Evolutionary conservation across 108 stramenopile genomes (phyloP), one percentile per base, ranked within the genome.

Genomic region (Craspedostauros australis): DNA sequence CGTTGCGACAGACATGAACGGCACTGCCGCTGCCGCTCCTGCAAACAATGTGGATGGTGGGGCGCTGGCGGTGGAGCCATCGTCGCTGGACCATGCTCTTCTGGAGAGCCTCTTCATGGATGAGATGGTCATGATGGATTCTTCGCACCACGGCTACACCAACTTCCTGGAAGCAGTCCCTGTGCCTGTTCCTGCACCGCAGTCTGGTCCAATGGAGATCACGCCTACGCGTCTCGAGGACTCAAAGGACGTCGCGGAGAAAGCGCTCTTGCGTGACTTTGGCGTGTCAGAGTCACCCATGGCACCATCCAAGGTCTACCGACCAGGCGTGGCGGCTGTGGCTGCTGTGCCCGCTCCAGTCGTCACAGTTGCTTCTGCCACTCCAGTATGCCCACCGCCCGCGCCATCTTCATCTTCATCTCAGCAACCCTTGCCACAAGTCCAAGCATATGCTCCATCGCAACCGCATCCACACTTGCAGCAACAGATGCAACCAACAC

Each of bases 81-180:
- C 57, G 11, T 27, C 37, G n/a, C 39, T 82, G 4, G 80, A 82
- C 39, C 57, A 63, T 58, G 72, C 73, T 21, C 44, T 82, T 11
- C 45, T 82, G 44, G 80, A 82, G 50, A 67, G 58, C 53, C 49
- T 82, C 12, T 82, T 82, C 51, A 75, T 77, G 69, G 75, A 77
- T 51, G 80, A 82, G 56, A 82, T 82, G 80, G 47, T 77, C 46
- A 45, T 75, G 57, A 48, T 77, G 39, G 75, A 66, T 46, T 31
- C 48, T 12, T 44, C 63, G 2, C 27, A 37, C 5, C 23, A 24
- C 3, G 29, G 46, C 5, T 45, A 39, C 33, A n/a, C 39, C 15
- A 43, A 32, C 26, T 61, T 69, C 15, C 6, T 69, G 21, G 44
- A 52, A 25, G 44, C 51, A 26, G n/a, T n/a, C n/a, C n/a, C n/a